These are phyloP conservation scores for Wakefieldia striispora DNA, from an alignment of 768 basidiomycete genomes.

Conservation along the genomic window DNA sequence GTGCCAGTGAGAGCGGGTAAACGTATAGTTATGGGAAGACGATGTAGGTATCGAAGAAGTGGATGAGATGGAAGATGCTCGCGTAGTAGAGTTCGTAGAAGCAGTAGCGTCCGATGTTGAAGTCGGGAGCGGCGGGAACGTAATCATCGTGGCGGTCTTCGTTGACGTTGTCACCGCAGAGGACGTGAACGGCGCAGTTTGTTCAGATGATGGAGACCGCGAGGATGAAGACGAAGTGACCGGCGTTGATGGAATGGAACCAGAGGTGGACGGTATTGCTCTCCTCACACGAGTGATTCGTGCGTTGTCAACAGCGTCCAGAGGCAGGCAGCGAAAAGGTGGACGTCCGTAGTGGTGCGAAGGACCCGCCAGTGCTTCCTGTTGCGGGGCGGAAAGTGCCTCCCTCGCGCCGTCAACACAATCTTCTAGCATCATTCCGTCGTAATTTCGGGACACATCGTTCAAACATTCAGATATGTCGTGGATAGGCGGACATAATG, in stretches of 20 bases:
- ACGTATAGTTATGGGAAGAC: slow-evolving; percentile 1
- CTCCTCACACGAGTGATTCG: slow-evolving; percentile 29
- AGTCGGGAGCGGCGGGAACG: slow-evolving; percentile 7
- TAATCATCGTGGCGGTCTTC: slow-evolving; percentile 4
- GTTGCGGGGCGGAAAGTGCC: slow-evolving; percentile 61
- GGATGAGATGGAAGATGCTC: background rate
- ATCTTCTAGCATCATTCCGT: slow-evolving; percentile 43
- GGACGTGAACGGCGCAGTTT: background rate
- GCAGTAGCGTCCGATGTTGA: background rate
- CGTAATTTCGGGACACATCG: slow-evolving; percentile 59
- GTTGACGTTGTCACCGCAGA: slow-evolving; percentile 1
- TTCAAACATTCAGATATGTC: slow-evolving; percentile 57
- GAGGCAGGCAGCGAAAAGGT: slow-evolving; percentile 57
- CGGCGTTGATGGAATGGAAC: background rate
- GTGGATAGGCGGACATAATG: slow-evolving; percentile 60
- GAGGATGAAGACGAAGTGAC: background rate
- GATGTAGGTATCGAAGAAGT: background rate
- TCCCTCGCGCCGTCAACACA: slow-evolving; percentile 54
- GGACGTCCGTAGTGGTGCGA: slow-evolving; percentile 53
- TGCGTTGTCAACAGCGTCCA: slow-evolving; percentile 52
- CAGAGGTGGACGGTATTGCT: slow-evolving; percentile 16
- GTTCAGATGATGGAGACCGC: background rate
- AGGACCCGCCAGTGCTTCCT: slow-evolving; percentile 58
- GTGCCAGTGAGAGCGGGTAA: background rate
- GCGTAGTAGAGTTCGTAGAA: background rate